A percentile compares a stretch with the other conserved stretches of the same genome.
phyloP scores from a whole-genome alignment of 352 stramenopile genomes.

The Pythium sp. region DNA sequence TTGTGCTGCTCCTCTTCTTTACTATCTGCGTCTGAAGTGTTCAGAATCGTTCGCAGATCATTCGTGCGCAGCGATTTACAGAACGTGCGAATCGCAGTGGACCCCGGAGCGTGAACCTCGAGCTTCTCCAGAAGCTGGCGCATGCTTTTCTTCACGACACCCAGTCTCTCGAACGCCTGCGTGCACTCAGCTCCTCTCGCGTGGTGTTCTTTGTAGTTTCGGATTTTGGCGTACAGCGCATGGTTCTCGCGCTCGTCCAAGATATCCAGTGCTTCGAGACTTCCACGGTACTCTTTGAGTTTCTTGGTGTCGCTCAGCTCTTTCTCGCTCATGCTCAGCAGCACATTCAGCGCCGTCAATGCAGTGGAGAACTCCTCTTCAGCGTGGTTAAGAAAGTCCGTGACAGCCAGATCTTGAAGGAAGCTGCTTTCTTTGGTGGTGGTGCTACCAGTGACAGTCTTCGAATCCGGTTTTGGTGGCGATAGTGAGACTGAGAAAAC shows the following conservation, averaged over 20 bases:
- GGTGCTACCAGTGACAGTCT: neutral
- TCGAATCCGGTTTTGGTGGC: conserved; percentile 2
- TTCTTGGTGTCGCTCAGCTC: conserved; percentile 49
- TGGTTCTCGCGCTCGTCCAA: conserved; percentile 63
- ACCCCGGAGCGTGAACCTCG: conserved; percentile 43
- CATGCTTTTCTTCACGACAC: conserved; percentile 57
- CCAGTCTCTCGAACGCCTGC: conserved; percentile 45
- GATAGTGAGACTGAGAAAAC: neutral
- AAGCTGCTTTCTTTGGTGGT: conserved; percentile 48
- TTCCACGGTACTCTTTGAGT: conserved; percentile 55
- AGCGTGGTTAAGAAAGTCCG: conserved; percentile 67
- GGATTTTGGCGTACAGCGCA: conserved; percentile 35
- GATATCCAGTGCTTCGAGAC: conserved; percentile 66
- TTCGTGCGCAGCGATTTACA: conserved; percentile 40
- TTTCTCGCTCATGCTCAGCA: conserved; percentile 72
- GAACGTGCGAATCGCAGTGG: conserved; percentile 45
- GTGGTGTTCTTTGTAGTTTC: conserved; percentile 26
- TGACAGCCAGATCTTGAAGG: conserved; percentile 58
- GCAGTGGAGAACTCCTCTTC: conserved; percentile 78
- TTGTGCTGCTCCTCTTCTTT: neutral
- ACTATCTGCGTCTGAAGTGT: neutral
- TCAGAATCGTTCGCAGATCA: conserved; percentile 31
- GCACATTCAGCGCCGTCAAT: conserved; percentile 68
- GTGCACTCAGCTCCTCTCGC: conserved; percentile 32
- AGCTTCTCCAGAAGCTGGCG: conserved; percentile 56